phyloP scores from a whole-genome alignment of 352 stramenopile species.

The Phytopythium sindhum region DNA sequence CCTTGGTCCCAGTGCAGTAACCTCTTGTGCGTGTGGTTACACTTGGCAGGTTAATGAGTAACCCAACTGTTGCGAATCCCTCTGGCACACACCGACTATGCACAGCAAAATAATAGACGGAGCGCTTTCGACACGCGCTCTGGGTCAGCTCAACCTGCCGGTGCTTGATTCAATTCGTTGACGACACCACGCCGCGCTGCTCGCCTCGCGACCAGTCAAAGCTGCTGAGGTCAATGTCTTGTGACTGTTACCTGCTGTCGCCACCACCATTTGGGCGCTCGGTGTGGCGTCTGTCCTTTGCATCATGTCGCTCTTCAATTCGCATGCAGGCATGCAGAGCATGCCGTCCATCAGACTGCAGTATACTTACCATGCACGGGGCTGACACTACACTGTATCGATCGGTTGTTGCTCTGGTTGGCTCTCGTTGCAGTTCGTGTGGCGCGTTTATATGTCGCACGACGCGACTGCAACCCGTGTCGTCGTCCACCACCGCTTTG shows the following conservation, averaged over 20 bases:
- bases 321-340: neutral
- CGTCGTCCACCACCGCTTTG: neutral
- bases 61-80: neutral
- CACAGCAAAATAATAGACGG: neutral
- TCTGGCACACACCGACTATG: conserved; percentile 1
- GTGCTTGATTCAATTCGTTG: neutral
- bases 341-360: neutral
- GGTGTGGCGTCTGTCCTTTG: neutral
- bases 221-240: neutral
- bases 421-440: neutral
- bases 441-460: conserved; percentile 1
- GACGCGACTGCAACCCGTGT: neutral
- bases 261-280: neutral
- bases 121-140: neutral
- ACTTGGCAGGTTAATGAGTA: neutral
- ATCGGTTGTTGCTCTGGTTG: neutral
- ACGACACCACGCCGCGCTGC: neutral
- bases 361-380: too few species aligned
- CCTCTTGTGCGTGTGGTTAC: neutral
- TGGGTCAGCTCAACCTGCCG: neutral
- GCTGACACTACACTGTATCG: too few species aligned
- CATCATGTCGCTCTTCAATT: neutral
- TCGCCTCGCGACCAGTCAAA: neutral
- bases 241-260: neutral
- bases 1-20: too few species aligned